Conservation (phyloP, 2,329 filamentous ascomycete species). For the Taxawa tesnikishii region DNA sequence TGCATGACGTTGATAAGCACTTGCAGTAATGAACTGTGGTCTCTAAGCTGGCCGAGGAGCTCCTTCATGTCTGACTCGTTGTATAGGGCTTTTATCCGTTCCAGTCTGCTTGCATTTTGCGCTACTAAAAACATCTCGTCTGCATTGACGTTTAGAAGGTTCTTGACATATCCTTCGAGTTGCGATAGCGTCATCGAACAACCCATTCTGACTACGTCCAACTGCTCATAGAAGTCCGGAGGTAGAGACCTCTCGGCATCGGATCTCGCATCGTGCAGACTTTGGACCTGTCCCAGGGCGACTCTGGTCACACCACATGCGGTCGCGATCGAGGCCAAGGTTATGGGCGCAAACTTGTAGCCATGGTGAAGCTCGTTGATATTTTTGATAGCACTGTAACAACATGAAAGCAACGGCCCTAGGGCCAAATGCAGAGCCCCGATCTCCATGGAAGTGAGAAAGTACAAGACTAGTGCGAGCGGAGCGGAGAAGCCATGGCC, state of each 20-base stretch:
- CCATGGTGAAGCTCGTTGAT: background rate
- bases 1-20: background rate
- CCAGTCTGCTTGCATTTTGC: background rate
- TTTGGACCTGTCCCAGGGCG: no score
- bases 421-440: background rate
- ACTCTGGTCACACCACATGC: background rate
- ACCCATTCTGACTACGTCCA: background rate
- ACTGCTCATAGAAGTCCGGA: background rate
- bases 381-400: background rate
- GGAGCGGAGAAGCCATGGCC: no score
- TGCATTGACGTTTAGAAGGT: no score
- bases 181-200: background rate
- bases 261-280: no score
- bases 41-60: background rate
- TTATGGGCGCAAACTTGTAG: constrained; percentile 1
- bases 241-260: no score
- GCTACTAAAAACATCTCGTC: no score
- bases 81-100: background rate
- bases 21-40: background rate
- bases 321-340: background rate
- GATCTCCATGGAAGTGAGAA: no score
- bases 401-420: background rate
- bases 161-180: background rate
- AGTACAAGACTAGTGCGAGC: no score
- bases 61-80: background rate